Base-by-base conservation (phyloP, 441 rosid species). In the Adansonia grandidieri region DNA sequence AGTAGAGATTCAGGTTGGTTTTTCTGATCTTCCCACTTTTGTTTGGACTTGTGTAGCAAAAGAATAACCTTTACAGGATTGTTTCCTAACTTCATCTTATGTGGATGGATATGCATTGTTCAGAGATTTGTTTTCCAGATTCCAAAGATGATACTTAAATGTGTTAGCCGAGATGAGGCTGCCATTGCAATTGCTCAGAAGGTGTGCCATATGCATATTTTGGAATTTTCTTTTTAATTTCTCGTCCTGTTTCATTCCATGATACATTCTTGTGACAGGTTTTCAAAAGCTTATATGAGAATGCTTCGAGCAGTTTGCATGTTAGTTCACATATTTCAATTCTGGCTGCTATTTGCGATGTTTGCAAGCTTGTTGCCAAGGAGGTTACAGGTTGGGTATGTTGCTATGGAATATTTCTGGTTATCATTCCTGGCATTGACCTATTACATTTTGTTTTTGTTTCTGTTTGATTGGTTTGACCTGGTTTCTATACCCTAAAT, bases 371-470 rank as follows among this genome's bases (percentile, higher is more conserved):
- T 76, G 96, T 91, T 6, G 93, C 91, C n/a, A 94, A 92, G 86
- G 96, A 94, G 89, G 94, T 96, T 78, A 96, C 98, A 56, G 89
- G 95, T 77, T 94, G 98, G 99, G 99, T 96, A 92, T 79, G 92
- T 61, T 74, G 61, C 61, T 69, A 17, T 51, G 15, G 15, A 51
- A 2, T 51, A 9, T 51, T 11, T 62, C 40, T 40, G 5, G 4
- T 51, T 51, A 14, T 13, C 56, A 51, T 14, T 15, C 56, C 6
- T 51, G 15, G 56, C 15, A 14, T 9, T 20, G 15, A 32, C 24
- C 15, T 62, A 62, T 62, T 45, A 45, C 10, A 1, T 51, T 15
- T 11, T 51, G n/a, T 14, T 14, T 7, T 11, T 51, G 14, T 51
- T 13, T 13, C n/a, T 51, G 17, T 51, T 3, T 50, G 53, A 50